phyloP scores from a whole-genome alignment of 805 yeast species.

The Cyberlindnera mrakii region DNA sequence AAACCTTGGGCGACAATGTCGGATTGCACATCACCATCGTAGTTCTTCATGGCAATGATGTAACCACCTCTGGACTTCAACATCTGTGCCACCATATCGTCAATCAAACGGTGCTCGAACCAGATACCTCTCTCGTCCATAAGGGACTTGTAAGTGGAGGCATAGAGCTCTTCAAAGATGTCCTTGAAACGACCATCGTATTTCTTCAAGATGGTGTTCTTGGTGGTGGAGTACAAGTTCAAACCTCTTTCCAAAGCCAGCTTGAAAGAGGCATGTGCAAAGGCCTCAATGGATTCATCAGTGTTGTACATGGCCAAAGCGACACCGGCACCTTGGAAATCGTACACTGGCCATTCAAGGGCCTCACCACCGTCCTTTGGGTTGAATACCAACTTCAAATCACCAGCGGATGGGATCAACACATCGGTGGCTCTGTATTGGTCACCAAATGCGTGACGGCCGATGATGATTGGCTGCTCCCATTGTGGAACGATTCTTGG shows the following conservation, averaged over 20 bases:
- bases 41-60: constrained; percentile 94
- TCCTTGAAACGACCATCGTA: constrained; percentile 97
- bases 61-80: constrained; percentile 92
- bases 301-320: constrained; percentile 95
- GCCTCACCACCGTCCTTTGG: constrained; percentile 58
- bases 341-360: constrained; percentile 54
- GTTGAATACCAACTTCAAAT: constrained; percentile 68
- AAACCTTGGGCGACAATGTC: constrained; percentile 98
- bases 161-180: constrained; percentile 79
- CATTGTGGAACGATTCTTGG: constrained; percentile 88
- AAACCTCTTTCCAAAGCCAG: constrained; percentile 73
- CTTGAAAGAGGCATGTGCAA: constrained; percentile 90
- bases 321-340: constrained; percentile 64
- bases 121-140: constrained; percentile 83
- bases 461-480: constrained; percentile 94
- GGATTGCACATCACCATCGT: constrained; percentile 96
- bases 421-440: constrained; percentile 92
- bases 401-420: constrained; percentile 75
- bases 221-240: constrained; percentile 83
- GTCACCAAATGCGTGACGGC: constrained; percentile 97
- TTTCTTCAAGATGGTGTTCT: constrained; percentile 88
- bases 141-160: constrained; percentile 53
- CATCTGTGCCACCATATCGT: constrained; percentile 99
- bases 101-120: constrained; percentile 95
- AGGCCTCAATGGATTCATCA: constrained; percentile 81